phyloP scores from a whole-genome alignment of 2,329 filamentous ascomycete species.

The Colletotrichum eremochloae region DNA sequence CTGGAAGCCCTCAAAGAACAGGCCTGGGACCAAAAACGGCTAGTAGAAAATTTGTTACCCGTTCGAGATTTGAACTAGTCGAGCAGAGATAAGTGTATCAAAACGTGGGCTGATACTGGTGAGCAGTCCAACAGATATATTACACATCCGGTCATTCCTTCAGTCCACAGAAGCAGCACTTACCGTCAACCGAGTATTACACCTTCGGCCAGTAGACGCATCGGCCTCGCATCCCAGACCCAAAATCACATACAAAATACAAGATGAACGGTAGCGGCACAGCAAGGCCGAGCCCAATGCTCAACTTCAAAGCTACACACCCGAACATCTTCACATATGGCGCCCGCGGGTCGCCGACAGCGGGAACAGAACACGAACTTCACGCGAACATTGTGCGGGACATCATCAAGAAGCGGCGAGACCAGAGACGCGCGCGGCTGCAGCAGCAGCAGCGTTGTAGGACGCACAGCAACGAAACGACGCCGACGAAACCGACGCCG shows the following conservation, averaged over 20 bases:
- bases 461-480: slow-evolving; percentile 24
- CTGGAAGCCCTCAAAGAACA: background rate
- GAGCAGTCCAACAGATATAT: background rate
- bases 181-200: slow-evolving; percentile 13
- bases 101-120: background rate
- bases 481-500: slow-evolving; percentile 5
- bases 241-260: background rate
- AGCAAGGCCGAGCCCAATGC: slow-evolving; percentile 18
- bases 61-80: no score
- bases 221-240: background rate
- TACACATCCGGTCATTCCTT: background rate
- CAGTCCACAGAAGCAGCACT: background rate
- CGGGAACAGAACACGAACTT: slow-evolving; percentile 26
- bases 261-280: slow-evolving; percentile 13
- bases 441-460: slow-evolving; percentile 29
- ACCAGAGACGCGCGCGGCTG: slow-evolving; percentile 32
- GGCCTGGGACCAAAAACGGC: background rate
- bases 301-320: slow-evolving; percentile 19
- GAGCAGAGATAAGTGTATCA: background rate
- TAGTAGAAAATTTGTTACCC: background rate
- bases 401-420: slow-evolving; percentile 35
- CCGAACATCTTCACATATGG: slow-evolving; percentile 13
- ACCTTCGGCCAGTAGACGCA: slow-evolving; percentile 4
- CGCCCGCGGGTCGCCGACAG: slow-evolving; percentile 9
- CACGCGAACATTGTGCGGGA: slow-evolving; percentile 33